phyloP scores from a whole-genome alignment of 2,329 filamentous ascomycete genomes.

The Microcyclospora tardicrescens region DNA sequence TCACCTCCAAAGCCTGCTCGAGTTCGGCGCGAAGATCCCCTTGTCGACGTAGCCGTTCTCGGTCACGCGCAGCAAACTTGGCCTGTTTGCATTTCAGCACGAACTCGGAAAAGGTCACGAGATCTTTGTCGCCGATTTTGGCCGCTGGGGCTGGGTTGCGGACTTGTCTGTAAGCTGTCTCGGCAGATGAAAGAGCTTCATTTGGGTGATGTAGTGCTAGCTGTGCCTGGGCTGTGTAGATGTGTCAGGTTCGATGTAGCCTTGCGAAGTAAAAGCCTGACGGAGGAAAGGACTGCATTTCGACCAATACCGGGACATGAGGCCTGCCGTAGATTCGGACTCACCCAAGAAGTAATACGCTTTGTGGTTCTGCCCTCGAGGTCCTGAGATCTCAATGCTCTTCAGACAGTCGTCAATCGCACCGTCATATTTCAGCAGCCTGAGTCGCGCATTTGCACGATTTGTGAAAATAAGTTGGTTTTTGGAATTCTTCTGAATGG shows the following conservation, averaged over 20 bases:
- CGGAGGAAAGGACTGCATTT: neutral
- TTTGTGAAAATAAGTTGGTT: slow-evolving; percentile 81
- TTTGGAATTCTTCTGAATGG: slow-evolving; percentile 64
- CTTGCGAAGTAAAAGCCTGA: too few relatives aligned
- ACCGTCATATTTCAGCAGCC: slow-evolving; percentile 57
- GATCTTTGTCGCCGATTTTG: slow-evolving; percentile 24
- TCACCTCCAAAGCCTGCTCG: slow-evolving; percentile 37
- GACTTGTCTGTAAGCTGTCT: slow-evolving; percentile 52
- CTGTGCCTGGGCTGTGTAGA: slow-evolving; percentile 54
- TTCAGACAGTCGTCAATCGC: slow-evolving; percentile 66
- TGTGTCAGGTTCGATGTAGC: neutral
- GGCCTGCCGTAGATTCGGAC: slow-evolving; percentile 4
- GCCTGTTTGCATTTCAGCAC: slow-evolving; percentile 75
- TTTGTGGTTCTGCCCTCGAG: slow-evolving; percentile 41
- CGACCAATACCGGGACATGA: neutral
- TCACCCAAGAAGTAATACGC: slow-evolving; percentile 60
- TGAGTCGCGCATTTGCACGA: slow-evolving; percentile 69
- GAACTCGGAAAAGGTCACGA: slow-evolving; percentile 46
- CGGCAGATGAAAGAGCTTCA: slow-evolving; percentile 57
- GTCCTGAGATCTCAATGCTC: slow-evolving; percentile 54
- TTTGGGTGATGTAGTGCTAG: slow-evolving; percentile 59
- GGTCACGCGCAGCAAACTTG: slow-evolving; percentile 68
- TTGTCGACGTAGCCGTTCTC: slow-evolving; percentile 42
- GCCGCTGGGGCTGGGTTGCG: slow-evolving; percentile 45
- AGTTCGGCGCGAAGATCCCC: slow-evolving; percentile 49